phyloP scores from a whole-genome alignment of 768 basidiomycete genomes.

The Pleurotus ostreatus region DNA sequence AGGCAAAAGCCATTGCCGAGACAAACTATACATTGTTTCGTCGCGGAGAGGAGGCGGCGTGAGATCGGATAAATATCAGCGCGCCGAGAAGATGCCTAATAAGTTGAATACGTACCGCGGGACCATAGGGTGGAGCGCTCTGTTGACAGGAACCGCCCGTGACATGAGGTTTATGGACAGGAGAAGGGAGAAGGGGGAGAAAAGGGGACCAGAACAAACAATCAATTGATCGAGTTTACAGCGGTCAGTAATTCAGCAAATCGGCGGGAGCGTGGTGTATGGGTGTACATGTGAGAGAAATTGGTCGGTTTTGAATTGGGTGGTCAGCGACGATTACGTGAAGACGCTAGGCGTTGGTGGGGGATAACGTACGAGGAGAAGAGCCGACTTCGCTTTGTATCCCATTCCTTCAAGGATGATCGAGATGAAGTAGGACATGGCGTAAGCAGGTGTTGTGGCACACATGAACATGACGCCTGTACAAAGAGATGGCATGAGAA shows the following conservation, averaged over 20 bases:
- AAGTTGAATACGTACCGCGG: slow-evolving; percentile 27
- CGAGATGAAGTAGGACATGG: slow-evolving; percentile 42
- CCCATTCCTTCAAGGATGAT: slow-evolving; percentile 45
- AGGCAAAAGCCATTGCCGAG: slow-evolving; percentile 40
- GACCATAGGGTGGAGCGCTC: slow-evolving; percentile 44
- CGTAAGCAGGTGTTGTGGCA: slow-evolving; percentile 39
- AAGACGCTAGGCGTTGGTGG: background rate
- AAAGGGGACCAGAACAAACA: too few species aligned
- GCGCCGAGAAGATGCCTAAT: too few species aligned
- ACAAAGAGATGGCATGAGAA: background rate
- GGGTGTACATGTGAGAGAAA: too few species aligned
- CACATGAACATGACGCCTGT: slow-evolving; percentile 42
- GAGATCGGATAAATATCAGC: background rate
- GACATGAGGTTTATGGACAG: background rate
- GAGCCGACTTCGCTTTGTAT: slow-evolving; percentile 28
- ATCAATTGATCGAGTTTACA: too few species aligned
- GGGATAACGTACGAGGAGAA: slow-evolving; percentile 34
- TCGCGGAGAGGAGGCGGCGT: background rate
- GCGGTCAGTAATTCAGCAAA: too few species aligned
- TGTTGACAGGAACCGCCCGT: slow-evolving; percentile 11
- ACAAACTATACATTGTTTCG: slow-evolving; percentile 22
- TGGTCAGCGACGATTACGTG: too few species aligned
- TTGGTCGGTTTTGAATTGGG: too few species aligned
- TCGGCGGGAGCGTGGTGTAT: too few species aligned
- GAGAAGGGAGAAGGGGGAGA: too few species aligned